Evolutionary conservation across 805 yeast species (phyloP).

Genomic region (Cyberlindnera amylophila): DNA sequence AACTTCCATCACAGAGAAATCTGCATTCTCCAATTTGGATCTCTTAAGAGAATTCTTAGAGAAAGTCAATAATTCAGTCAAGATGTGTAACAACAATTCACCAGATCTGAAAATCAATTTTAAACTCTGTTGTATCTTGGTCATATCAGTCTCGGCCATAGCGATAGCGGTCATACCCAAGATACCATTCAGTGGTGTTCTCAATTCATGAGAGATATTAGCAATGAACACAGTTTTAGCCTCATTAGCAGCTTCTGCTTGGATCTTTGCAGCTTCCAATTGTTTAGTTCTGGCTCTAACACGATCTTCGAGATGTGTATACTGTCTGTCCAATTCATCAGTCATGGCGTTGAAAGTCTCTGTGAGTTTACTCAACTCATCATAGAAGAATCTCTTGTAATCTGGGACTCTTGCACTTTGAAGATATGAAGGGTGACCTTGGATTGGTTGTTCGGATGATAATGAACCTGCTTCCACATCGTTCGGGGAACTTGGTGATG

Average conservation of each 20-base stretch:
- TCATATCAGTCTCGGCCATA: slow-evolving; percentile 74
- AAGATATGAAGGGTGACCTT: slow-evolving; percentile 30
- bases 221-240: slow-evolving; percentile 94
- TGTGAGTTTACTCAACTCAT: slow-evolving; percentile 84
- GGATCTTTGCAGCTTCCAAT: slow-evolving; percentile 79
- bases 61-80: slow-evolving; percentile 87
- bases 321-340: slow-evolving; percentile 79
- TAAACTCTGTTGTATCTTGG: slow-evolving; percentile 67
- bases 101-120: slow-evolving; percentile 88
- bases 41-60: slow-evolving; percentile 87
- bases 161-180: slow-evolving; percentile 94
- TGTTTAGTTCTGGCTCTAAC: slow-evolving; percentile 84
- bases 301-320: slow-evolving; percentile 80
- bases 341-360: slow-evolving; percentile 92
- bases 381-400: slow-evolving; percentile 53
- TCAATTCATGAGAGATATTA: slow-evolving; percentile 86
- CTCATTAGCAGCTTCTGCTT: slow-evolving; percentile 93
- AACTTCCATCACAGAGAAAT: slow-evolving; percentile 75
- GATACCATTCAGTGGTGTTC: slow-evolving; percentile 95
- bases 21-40: slow-evolving; percentile 76
- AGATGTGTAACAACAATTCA: slow-evolving; percentile 79
- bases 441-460: slow-evolving; percentile 4
- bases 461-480: slow-evolving; percentile 10
- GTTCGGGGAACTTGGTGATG: too few relatives aligned
- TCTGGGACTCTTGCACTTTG: slow-evolving; percentile 42